phyloP scores from a whole-genome alignment of 257 asterid species.

The Fraxinus americana region DNA sequence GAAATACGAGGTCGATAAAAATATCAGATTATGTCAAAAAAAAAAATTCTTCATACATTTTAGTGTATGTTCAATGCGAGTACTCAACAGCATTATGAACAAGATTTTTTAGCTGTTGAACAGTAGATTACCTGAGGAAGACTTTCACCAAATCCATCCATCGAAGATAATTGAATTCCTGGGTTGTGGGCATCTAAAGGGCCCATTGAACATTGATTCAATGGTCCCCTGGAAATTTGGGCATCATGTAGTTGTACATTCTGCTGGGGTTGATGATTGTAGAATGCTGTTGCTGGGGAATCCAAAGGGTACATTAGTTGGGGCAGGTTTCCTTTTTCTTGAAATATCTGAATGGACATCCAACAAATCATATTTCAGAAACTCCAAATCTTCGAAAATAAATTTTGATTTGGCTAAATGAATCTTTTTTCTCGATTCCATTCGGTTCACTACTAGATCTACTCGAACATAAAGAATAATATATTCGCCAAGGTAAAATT shows the following conservation, averaged over 20 bases:
- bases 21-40: background rate
- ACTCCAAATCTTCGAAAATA: background rate
- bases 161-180: constrained; percentile 51
- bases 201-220: constrained; percentile 32
- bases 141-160: constrained; percentile 48
- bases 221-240: constrained; percentile 32
- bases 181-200: constrained; percentile 37
- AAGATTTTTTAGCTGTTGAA: background rate
- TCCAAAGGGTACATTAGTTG: constrained; percentile 61
- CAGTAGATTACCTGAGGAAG: constrained; percentile 54
- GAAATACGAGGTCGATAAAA: background rate
- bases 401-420: background rate
- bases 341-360: constrained; percentile 59
- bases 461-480: background rate
- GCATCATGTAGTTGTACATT: constrained; percentile 26
- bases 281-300: constrained; percentile 52
- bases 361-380: constrained; percentile 29
- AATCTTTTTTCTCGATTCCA: background rate
- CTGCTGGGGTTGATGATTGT: constrained; percentile 41
- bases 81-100: background rate
- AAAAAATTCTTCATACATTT: background rate
- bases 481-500: background rate
- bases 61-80: background rate
- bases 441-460: background rate
- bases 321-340: constrained; percentile 46